Conservation (phyloP, 805 yeast species). For the Schizosaccharomyces cryophilus region DNA sequence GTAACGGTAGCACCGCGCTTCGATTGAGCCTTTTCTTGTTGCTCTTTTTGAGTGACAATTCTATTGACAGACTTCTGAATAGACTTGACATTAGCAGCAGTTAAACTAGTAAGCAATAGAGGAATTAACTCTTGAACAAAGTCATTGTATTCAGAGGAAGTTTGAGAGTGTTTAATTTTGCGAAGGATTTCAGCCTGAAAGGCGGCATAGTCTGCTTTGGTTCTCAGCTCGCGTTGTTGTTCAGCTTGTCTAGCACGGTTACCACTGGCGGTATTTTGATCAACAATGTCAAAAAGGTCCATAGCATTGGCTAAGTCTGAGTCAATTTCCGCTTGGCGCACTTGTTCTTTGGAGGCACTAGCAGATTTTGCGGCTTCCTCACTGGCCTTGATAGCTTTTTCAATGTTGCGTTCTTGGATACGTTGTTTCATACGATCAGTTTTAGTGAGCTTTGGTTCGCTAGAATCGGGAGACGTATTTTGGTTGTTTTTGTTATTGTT, state of each 20-base stretch:
- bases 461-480: background rate
- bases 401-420: background rate
- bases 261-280: background rate
- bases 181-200: background rate
- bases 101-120: background rate
- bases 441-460: background rate
- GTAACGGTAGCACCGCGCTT: background rate
- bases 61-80: background rate
- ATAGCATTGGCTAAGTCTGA: constrained; percentile 1
- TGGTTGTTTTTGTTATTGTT: background rate
- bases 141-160: background rate
- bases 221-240: background rate
- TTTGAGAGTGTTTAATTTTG: background rate
- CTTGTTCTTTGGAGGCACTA: background rate
- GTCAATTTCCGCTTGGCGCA: background rate
- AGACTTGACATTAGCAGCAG: background rate
- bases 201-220: background rate
- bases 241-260: background rate
- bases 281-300: background rate
- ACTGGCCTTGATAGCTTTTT: background rate
- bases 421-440: background rate
- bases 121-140: background rate
- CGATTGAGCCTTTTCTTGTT: background rate
- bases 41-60: background rate
- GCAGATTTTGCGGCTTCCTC: background rate